These are phyloP conservation scores for Paspalum notatum DNA, from an alignment of 176 grass and related monocot genomes.

Conservation along the genomic window DNA sequence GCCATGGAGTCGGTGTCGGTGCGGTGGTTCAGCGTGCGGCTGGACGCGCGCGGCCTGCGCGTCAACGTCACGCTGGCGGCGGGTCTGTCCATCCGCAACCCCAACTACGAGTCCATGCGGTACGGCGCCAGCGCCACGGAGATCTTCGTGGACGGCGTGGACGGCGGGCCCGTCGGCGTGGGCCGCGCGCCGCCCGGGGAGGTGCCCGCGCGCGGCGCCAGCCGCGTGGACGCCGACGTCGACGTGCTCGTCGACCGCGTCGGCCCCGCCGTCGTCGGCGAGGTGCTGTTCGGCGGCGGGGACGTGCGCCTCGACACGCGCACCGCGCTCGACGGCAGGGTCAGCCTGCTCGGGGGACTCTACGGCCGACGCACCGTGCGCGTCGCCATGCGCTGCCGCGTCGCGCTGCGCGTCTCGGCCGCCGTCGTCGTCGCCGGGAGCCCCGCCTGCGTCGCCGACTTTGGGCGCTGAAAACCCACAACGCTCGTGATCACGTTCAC, in stretches of 20 bases:
- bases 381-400: slow-evolving; percentile 43
- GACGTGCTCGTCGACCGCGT: slow-evolving; percentile 55
- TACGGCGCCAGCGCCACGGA: slow-evolving; percentile 56
- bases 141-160: slow-evolving; percentile 46
- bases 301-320: slow-evolving; percentile 41
- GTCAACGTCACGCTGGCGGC: slow-evolving; percentile 58
- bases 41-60: slow-evolving; percentile 4
- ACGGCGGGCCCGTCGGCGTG: slow-evolving; percentile 36
- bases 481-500: no score
- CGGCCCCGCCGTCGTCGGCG: slow-evolving; percentile 16
- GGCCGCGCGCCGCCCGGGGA: slow-evolving; percentile 36
- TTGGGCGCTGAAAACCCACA: no score
- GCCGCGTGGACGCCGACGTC: slow-evolving; percentile 11
- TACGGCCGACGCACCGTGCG: slow-evolving; percentile 49
- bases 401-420: slow-evolving; percentile 10
- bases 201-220: slow-evolving; percentile 38
- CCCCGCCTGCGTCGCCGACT: slow-evolving; percentile 48
- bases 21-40: not conserved
- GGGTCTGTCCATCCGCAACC: slow-evolving; percentile 53
- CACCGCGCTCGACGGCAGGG: slow-evolving; percentile 40
- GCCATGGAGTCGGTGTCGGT: slow-evolving; percentile 53
- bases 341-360: slow-evolving; percentile 45
- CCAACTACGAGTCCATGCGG: slow-evolving; percentile 59
- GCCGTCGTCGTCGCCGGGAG: not conserved
- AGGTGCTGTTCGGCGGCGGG: slow-evolving; percentile 47